Evolutionary conservation across 805 yeast species (phyloP), one percentile per base, ranked within the genome.

Genomic region (Lipomyces anomalus): DNA sequence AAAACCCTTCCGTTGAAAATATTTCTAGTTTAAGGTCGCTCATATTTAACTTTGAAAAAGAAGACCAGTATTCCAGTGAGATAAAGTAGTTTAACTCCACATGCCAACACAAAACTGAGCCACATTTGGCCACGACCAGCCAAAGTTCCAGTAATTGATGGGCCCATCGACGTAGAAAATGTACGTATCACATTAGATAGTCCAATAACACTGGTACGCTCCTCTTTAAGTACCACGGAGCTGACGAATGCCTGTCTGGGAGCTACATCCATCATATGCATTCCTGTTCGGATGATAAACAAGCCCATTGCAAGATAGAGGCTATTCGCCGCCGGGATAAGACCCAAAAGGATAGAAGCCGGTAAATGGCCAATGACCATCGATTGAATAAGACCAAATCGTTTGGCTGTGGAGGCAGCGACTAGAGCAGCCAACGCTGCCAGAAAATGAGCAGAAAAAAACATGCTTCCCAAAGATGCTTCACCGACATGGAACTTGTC

Each of bases 241-340:
- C 94, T 80, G 39, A 87, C 65, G 34, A 87, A 68, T 6, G 86
- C 76, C 64, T 86, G 95, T 42, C 96, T 74, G 5, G 95, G 95
- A 3, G 87, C 90, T 23, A 86, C 95, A 61, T 87, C 96, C 88
- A 87, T 85, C 1, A 88, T 78, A 1, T 80, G 71, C 0, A 85
- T 76, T 1, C 80, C 65, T 48, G 80, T 79, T 52, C 84, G 77
- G 22, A 75, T 61, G 20, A 80, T 51, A 30, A 82, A 67, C 6
- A 77, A 63, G 0, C 66, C 44, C n/a, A 82, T 69, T 0, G 89
- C 82, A 0, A 61, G 46, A 17, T 68, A 51, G 34, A 57, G 58
- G 21, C 52, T 46, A 18, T 71, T 68, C 9, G 72, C 64, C 2
- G 72, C 48, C 5, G 86, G 84, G 11, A 78, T 69, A 9, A 70